These are phyloP conservation scores for Sphagnum magellanicum DNA, from an alignment of 228 moss, liverwort and hornwort genomes.

Conservation along the genomic window DNA sequence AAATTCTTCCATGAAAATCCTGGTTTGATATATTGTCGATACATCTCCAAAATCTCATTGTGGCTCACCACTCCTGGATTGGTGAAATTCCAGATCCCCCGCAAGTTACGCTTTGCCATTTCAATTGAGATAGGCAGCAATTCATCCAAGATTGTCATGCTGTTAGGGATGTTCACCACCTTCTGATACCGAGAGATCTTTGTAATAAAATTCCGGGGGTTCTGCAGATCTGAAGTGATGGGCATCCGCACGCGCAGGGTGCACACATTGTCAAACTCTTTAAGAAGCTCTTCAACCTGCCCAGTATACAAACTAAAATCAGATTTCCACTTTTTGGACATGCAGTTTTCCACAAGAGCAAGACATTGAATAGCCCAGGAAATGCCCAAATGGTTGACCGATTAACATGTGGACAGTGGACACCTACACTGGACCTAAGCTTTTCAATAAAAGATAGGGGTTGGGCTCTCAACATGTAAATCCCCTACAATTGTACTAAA, in stretches of 20 bases:
- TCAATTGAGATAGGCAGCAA: slow-evolving; percentile 75
- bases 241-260: slow-evolving; percentile 88
- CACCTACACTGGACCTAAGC: not conserved
- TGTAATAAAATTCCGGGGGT: slow-evolving; percentile 83
- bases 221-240: slow-evolving; percentile 73
- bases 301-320: not conserved
- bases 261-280: slow-evolving; percentile 81
- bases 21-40: slow-evolving; percentile 77
- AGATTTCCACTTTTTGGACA: not conserved
- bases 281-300: slow-evolving; percentile 81
- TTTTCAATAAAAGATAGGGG: no score
- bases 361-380: not conserved
- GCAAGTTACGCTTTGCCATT: slow-evolving; percentile 87
- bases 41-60: slow-evolving; percentile 92
- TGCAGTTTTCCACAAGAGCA: not conserved
- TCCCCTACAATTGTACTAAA: no score
- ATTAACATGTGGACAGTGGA: not conserved
- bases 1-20: slow-evolving; percentile 75
- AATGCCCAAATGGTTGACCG: not conserved
- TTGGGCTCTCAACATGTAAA: no score
- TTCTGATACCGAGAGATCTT: slow-evolving; percentile 82
- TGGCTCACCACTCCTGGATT: slow-evolving; percentile 91
- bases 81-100: slow-evolving; percentile 92
- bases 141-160: slow-evolving; percentile 89
- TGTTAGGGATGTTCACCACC: slow-evolving; percentile 94